Evolutionary conservation across 2,329 filamentous ascomycete species (phyloP).

Genomic region (Hortaea werneckii): DNA sequence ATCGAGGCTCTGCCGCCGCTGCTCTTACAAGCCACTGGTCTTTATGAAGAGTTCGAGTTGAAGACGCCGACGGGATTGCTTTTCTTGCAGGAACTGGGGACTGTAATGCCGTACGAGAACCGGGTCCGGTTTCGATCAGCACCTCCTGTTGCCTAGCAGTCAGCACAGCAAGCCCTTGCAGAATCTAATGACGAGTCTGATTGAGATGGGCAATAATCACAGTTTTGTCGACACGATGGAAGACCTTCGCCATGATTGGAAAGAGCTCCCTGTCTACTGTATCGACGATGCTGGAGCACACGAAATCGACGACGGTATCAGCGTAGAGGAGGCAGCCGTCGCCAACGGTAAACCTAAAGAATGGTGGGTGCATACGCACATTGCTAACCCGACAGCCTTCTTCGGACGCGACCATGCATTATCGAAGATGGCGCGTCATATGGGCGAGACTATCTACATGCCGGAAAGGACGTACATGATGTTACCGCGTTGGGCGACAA

Average conservation of each 20-base stretch:
- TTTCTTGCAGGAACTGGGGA: conserved; percentile 67
- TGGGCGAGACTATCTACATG: conserved; percentile 47
- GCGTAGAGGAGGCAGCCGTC: conserved; percentile 38
- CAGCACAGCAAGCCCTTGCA: conserved; percentile 36
- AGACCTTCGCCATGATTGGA: conserved; percentile 50
- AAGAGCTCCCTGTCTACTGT: conserved; percentile 54
- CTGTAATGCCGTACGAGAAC: conserved; percentile 61
- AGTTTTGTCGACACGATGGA: conserved; percentile 45
- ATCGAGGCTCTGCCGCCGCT: conserved; percentile 53
- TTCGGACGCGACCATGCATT: conserved; percentile 51
- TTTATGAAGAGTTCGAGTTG: conserved; percentile 49
- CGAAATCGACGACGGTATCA: conserved; percentile 73
- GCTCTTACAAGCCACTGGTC: conserved; percentile 50
- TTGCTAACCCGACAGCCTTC: conserved; percentile 67
- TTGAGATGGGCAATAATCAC: conserved; percentile 20
- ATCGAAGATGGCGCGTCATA: conserved; percentile 50
- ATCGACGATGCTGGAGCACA: conserved; percentile 58
- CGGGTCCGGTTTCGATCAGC: conserved; percentile 52
- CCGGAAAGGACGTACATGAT: conserved; percentile 48
- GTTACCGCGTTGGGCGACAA: conserved; percentile 41
- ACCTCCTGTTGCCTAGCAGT: conserved; percentile 42
- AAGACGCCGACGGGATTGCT: conserved; percentile 45
- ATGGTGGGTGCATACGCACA: conserved; percentile 71
- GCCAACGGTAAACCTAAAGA: conserved; percentile 24
- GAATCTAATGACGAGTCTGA: conserved; percentile 26